Base-by-base conservation (phyloP, 495 filamentous ascomycete genomes). In the Stereocaulon alpinum region DNA sequence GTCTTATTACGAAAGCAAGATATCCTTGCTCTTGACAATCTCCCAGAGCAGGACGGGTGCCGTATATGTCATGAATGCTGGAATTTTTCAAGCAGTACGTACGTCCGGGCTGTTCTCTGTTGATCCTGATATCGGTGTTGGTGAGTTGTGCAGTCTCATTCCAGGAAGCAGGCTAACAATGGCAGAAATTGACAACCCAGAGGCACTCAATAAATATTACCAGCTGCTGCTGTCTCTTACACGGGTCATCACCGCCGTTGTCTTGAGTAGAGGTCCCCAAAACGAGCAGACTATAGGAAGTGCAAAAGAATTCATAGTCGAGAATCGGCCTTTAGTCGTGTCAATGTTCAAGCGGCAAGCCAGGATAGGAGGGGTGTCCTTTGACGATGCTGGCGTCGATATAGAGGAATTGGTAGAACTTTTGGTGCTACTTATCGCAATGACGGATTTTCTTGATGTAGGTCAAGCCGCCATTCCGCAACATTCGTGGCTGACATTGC, bases 271-370 rank as follows among this genome's bases (percentile, higher is more conserved):
- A 4, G 92, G 94, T 0, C 74, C 83, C 11, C 85, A 92, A 63
- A 96, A 96, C 69, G 81, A 86, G 56, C 80, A 84, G 56, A 84
- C 82, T 14, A 70, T 92, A 55, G 76, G 85, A 29, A 86, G 90
- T 64, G 90, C 82, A 15, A 79, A 83, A 37, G 69, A 72, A 17
- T 97, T 99, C 71, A 72, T 97, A 55, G 71, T 76, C 22, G 86
- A 92, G 62, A 91, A 95, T 68, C 75, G 93, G 56, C 78, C 81
- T 60, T 77, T 87, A 61, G 86, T 95, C 60, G 82, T 94, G 61
- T 85, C 89, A 20, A 82, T 94, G n/a, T 88, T 97, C 67, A 99
- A 99, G 72, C 79, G 89, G 49, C 86, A 86, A 68, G 89, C 88
- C 1, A 86, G 84, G 42, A 87, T 96, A 60, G 89, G 89, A 3